Percentiles rank a stretch among this genome's conserved stretches.
These are phyloP conservation scores for Saturnispora kantuleensis DNA, from an alignment of 805 yeast genomes.

Conservation along the genomic window DNA sequence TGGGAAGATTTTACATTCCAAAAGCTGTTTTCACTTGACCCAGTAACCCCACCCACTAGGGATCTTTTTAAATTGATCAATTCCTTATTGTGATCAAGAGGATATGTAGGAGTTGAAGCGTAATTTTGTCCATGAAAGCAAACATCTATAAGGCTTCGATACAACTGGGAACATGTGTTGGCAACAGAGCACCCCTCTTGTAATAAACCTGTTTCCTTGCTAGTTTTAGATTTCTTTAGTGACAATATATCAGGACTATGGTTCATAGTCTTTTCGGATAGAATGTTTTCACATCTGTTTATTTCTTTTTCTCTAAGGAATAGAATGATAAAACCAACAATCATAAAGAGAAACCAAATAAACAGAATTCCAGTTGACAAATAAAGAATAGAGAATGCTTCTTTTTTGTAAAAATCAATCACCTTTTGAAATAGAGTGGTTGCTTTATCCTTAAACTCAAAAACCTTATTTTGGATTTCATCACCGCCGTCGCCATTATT, in stretches of 20 bases:
- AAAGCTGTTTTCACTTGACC: conserved; percentile 2
- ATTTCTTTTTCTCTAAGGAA: conserved; percentile 8
- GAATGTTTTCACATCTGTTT: not conserved
- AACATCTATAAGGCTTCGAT: conserved; percentile 7
- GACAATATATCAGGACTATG: not conserved
- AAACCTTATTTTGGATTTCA: conserved; percentile 1
- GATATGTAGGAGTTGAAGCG: conserved; percentile 10
- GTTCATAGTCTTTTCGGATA: not conserved
- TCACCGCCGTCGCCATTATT: conserved; percentile 8
- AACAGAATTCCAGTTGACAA: conserved; percentile 36
- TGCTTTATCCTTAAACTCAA: conserved; percentile 20
- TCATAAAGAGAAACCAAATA: conserved; percentile 39
- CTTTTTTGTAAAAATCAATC: conserved; percentile 26
- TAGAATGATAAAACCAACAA: conserved; percentile 14
- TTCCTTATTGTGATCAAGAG: not conserved
- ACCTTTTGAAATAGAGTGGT: conserved; percentile 19
- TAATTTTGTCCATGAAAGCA: conserved; percentile 5
- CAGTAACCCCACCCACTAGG: not conserved
- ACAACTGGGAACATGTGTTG: not conserved
- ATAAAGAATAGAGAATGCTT: conserved; percentile 36
- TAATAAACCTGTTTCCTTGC: not conserved
- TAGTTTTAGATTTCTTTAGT: not conserved
- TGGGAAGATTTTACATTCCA: not conserved
- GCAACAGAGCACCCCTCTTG: not conserved
- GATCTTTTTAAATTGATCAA: not conserved